Conservation (phyloP, 495 filamentous ascomycete species). For the Talaromyces borbonicus region DNA sequence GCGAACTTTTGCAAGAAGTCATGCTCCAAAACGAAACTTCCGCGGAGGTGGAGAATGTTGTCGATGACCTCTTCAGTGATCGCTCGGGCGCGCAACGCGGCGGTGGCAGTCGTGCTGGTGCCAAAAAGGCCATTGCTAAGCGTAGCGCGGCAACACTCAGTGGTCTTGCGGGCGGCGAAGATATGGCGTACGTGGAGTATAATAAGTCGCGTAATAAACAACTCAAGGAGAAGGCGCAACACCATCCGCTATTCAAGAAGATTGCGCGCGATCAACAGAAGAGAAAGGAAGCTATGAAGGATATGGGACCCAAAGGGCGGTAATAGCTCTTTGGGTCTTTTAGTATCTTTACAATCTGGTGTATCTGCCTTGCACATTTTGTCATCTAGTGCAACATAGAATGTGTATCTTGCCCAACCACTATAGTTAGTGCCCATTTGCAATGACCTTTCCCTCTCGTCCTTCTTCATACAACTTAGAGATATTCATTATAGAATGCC, state of each 20-base stretch:
- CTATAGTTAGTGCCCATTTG: too few relatives aligned
- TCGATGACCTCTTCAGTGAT: constrained; percentile 74
- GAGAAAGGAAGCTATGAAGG: constrained; percentile 43
- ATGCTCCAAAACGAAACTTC: constrained; percentile 80
- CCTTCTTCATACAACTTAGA: too few relatives aligned
- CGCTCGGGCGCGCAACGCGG: constrained; percentile 30
- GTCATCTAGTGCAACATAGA: not conserved
- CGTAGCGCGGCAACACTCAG: constrained; percentile 77
- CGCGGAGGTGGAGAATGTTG: constrained; percentile 65
- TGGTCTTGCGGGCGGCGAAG: constrained; percentile 79
- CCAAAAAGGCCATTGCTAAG: constrained; percentile 48
- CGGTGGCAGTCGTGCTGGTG: constrained; percentile 22
- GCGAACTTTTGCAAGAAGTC: constrained; percentile 85
- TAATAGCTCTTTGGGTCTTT: not conserved
- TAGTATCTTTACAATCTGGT: not conserved
- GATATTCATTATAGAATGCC: too few relatives aligned
- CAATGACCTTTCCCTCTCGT: too few relatives aligned
- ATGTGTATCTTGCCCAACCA: too few relatives aligned
- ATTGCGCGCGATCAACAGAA: constrained; percentile 63
- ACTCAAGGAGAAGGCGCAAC: constrained; percentile 57
- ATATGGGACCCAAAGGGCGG: constrained; percentile 6
- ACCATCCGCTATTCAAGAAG: constrained; percentile 71
- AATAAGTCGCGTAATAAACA: constrained; percentile 70
- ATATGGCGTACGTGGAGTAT: constrained; percentile 94
- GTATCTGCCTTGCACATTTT: too few relatives aligned